phyloP scores from a whole-genome alignment of 2,329 filamentous ascomycete species.

The Cercospora sp. region DNA sequence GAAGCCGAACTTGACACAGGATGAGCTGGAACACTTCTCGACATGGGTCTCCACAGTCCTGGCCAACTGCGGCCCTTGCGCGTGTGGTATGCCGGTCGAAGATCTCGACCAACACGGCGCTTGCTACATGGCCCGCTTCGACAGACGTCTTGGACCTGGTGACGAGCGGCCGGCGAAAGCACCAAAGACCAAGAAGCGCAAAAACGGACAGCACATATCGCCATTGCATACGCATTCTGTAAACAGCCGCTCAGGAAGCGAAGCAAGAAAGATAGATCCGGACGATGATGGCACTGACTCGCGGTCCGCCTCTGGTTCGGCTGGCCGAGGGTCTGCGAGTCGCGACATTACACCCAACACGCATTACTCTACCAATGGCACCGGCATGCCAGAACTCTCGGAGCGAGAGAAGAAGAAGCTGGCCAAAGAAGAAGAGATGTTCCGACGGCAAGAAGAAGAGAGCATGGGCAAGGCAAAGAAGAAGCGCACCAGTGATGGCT shows the following conservation, averaged over 20 bases:
- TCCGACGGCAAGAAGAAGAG: slow-evolving; percentile 62
- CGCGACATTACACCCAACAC: slow-evolving; percentile 63
- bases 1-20: slow-evolving; percentile 25
- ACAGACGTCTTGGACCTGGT: slow-evolving; percentile 34
- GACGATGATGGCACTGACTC: slow-evolving; percentile 61
- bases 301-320: slow-evolving; percentile 59
- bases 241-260: slow-evolving; percentile 62
- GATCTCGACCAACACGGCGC: slow-evolving; percentile 4
- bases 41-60: slow-evolving; percentile 69
- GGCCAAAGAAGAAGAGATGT: slow-evolving; percentile 62
- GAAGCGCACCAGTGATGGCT: slow-evolving; percentile 59
- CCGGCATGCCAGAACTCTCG: slow-evolving; percentile 53
- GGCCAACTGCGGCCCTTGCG: slow-evolving; percentile 77
- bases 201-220: slow-evolving; percentile 52
- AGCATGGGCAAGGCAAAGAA: slow-evolving; percentile 55
- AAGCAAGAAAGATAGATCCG: slow-evolving; percentile 51
- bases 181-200: slow-evolving; percentile 52
- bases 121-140: slow-evolving; percentile 32
- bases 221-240: slow-evolving; percentile 57
- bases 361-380: slow-evolving; percentile 52
- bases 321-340: slow-evolving; percentile 57
- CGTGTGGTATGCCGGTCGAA: slow-evolving; percentile 56
- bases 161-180: slow-evolving; percentile 36
- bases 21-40: slow-evolving; percentile 45
- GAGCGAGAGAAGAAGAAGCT: slow-evolving; percentile 64